These are phyloP conservation scores for Senecio squalidus DNA, from an alignment of 140 eudicot genomes.

Conservation along the genomic window DNA sequence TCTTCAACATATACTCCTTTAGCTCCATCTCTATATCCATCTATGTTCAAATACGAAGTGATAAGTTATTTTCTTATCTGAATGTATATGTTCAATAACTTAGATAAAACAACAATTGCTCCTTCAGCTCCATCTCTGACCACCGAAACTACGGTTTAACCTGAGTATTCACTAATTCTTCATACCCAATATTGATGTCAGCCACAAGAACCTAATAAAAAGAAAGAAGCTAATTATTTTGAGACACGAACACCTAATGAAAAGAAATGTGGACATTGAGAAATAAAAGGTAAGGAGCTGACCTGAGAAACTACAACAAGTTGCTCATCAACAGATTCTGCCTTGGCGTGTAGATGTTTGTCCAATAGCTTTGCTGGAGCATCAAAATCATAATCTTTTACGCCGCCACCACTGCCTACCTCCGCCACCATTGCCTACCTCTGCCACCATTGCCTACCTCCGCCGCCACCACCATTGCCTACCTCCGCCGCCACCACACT, in stretches of 20 bases:
- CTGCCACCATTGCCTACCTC: too few species aligned
- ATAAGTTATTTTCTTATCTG: too few species aligned
- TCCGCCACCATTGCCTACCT: too few species aligned
- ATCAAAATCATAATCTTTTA: slow-evolving; percentile 63
- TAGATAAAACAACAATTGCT: too few species aligned
- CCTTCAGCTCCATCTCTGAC: too few species aligned
- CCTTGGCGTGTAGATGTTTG: slow-evolving; percentile 61
- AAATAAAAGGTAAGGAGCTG: neutral
- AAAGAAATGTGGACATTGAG: neutral
- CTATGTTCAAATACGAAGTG: too few species aligned
- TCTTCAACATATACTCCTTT: too few species aligned
- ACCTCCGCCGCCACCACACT: too few species aligned
- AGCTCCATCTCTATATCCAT: too few species aligned
- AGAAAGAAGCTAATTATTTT: neutral
- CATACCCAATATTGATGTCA: slow-evolving; percentile 65
- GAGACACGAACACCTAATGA: neutral
- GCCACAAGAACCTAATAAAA: slow-evolving; percentile 61
- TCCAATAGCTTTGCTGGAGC: slow-evolving; percentile 67
- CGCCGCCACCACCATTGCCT: too few species aligned
- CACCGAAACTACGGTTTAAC: slow-evolving; percentile 21
- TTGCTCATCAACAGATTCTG: slow-evolving; percentile 59
- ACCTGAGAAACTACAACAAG: slow-evolving; percentile 70
- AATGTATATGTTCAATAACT: too few species aligned
- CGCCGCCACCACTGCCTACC: too few species aligned
- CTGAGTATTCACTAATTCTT: slow-evolving; percentile 70